Conservation (phyloP, 805 yeast genomes). For the Candida dendrica region DNA sequence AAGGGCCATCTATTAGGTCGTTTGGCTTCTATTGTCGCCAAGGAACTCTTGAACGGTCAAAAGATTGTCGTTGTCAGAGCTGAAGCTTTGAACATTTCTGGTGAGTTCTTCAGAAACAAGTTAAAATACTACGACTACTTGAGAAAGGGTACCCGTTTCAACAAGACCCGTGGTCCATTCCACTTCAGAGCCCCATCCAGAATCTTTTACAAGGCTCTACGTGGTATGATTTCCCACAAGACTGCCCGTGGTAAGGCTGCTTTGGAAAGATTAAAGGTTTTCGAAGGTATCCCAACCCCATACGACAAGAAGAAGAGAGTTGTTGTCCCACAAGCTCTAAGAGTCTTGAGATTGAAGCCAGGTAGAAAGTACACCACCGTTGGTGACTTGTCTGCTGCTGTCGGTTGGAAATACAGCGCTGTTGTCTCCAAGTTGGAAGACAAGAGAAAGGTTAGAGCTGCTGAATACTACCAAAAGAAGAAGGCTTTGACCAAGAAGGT, state of each 20-base stretch:
- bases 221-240: constrained; percentile 99
- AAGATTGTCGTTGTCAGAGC: constrained; percentile 95
- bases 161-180: constrained; percentile 99
- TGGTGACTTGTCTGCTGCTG: constrained; percentile 92
- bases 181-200: constrained; percentile 99
- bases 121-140: constrained; percentile 99
- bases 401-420: constrained; percentile 99
- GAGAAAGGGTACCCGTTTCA: constrained; percentile 98
- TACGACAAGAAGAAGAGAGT: constrained; percentile 99
- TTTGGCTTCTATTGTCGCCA: constrained; percentile 97
- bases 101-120: constrained; percentile 99
- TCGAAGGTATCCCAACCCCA: constrained; percentile 99
- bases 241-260: constrained; percentile 99
- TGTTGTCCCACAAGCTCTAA: constrained; percentile 98
- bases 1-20: constrained; percentile 99
- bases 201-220: constrained; percentile 98
- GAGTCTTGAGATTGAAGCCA: constrained; percentile 98
- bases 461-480: constrained; percentile 99
- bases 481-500: constrained; percentile 91
- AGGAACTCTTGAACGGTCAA: constrained; percentile 97
- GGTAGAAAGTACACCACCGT: constrained; percentile 99
- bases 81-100: constrained; percentile 97
- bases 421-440: constrained; percentile 96
- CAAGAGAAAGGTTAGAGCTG: constrained; percentile 98
- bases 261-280: constrained; percentile 97